Base-by-base conservation (phyloP, 176 grass and related monocot species). In the Avena eriantha region DNA sequence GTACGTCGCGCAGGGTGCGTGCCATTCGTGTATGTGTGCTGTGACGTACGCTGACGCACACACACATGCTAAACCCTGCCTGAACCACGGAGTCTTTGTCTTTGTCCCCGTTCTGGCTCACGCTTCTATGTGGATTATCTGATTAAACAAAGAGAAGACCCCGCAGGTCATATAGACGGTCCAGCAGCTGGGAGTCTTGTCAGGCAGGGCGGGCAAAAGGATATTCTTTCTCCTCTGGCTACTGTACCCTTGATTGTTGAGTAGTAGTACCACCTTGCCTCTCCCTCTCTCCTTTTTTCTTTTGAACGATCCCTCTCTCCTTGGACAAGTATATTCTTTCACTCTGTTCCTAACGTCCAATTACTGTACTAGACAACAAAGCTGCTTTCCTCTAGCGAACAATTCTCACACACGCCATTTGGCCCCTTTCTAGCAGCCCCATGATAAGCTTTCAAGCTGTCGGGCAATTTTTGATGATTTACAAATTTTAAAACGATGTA, bases 281-380 rank as follows among this genome's bases (percentile, higher is more conserved):
- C 34, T 35, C 22, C n/a, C 12, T 18, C 39, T 0, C 41, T 61
- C 29, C 61, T 50, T 15, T 11, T 39, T 13, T 2, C 0, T 29
- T 1, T 2, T 12, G 12, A 0, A 6, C 36, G 10, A 48, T 35
- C 22, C n/a, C 12, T 18, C 39, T 0, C 41, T 61, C 29, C 61
- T 50, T 15, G 51, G 46, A 34, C 79, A 82, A 43, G 61, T 82
- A 77, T 90, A 90, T 77, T 76, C 49, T 29, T 29, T 29, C 1
- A 2, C 29, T 29, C 29, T 29, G 29, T 29, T 29, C 29, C 29
- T 35, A 16, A 0, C 0, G 72, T 3, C 43, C 49, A 15, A 51
- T 13, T 15, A n/a, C n/a, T n/a, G n/a, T n/a, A n/a, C n/a, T n/a
- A 51, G 1, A 1, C 3, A 51, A 51, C 7, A 8, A 49, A 49